Percentiles rank a stretch among this genome's conserved stretches.
Conservation (phyloP, 192 early-diverging fungal genomes). For the Coemansia biformis region DNA sequence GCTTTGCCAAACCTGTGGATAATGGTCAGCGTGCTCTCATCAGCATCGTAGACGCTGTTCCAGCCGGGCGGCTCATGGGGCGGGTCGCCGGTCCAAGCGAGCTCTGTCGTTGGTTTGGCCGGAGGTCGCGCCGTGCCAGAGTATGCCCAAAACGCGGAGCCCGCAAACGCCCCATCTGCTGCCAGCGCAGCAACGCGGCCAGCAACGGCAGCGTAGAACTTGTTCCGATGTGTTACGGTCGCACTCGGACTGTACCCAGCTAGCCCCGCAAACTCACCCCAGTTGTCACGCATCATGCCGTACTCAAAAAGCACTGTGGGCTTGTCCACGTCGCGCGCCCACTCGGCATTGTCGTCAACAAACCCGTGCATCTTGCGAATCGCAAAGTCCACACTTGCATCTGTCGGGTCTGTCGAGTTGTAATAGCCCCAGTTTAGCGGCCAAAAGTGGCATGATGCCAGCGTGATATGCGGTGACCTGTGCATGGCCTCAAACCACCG, state of each 20-base stretch:
- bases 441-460: slow-evolving; percentile 55
- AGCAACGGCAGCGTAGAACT: slow-evolving; percentile 50
- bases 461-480: slow-evolving; percentile 37
- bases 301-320: slow-evolving; percentile 58
- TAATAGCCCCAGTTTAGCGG: slow-evolving; percentile 57
- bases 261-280: slow-evolving; percentile 22
- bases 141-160: slow-evolving; percentile 65
- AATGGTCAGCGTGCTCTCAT: slow-evolving; percentile 25
- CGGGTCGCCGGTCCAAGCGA: slow-evolving; percentile 55
- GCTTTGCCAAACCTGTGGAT: slow-evolving; percentile 10
- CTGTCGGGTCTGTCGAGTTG: slow-evolving; percentile 45
- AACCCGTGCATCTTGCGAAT: slow-evolving; percentile 41
- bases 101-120: slow-evolving; percentile 13
- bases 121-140: slow-evolving; percentile 51
- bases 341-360: slow-evolving; percentile 41
- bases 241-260: slow-evolving; percentile 46
- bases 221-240: slow-evolving; percentile 51
- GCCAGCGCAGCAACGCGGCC: slow-evolving; percentile 7
- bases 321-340: slow-evolving; percentile 50
- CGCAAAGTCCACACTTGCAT: slow-evolving; percentile 28
- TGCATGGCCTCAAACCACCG: slow-evolving; percentile 55
- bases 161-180: slow-evolving; percentile 23
- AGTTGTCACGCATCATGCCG: slow-evolving; percentile 52
- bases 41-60: slow-evolving; percentile 62
- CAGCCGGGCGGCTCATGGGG: slow-evolving; percentile 59